phyloP scores from a whole-genome alignment of 2,329 filamentous ascomycete species.

The Teratosphaeria epicoccoides region DNA sequence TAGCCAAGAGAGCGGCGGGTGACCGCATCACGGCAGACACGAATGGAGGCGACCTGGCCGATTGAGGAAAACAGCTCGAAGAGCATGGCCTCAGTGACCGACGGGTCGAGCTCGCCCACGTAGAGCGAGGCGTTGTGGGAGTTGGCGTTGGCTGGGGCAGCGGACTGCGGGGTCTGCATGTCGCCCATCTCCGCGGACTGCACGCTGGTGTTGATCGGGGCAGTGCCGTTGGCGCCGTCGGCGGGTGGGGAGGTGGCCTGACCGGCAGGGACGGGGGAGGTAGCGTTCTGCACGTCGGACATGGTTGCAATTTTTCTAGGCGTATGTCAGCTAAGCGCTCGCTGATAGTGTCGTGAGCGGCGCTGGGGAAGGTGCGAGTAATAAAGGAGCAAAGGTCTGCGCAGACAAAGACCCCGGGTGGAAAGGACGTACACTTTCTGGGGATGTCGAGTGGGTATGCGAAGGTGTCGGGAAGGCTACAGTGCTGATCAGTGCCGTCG shows the following conservation, averaged over 20 bases:
- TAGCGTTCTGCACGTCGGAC: conserved; percentile 36
- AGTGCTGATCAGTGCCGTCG: background rate
- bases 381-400: background rate
- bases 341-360: background rate
- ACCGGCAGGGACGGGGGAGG: conserved; percentile 56
- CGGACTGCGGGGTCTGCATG: conserved; percentile 60
- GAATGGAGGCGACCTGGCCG: conserved; percentile 95
- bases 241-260: conserved; percentile 59
- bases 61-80: conserved; percentile 99
- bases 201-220: conserved; percentile 62
- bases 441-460: background rate
- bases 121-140: conserved; percentile 97
- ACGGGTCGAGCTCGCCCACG: conserved; percentile 94
- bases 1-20: conserved; percentile 97
- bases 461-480: background rate
- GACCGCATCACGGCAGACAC: conserved; percentile 97
- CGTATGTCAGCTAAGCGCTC: background rate
- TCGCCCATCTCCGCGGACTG: conserved; percentile 48
- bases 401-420: background rate
- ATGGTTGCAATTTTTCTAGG: conserved; percentile 14
- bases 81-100: conserved; percentile 98
- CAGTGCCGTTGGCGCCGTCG: conserved; percentile 46
- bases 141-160: conserved; percentile 53
- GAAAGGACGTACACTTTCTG: background rate
- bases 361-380: background rate